These are phyloP conservation scores for Cyclocybe aegerita DNA, from an alignment of 768 basidiomycete species.

Conservation along the genomic window DNA sequence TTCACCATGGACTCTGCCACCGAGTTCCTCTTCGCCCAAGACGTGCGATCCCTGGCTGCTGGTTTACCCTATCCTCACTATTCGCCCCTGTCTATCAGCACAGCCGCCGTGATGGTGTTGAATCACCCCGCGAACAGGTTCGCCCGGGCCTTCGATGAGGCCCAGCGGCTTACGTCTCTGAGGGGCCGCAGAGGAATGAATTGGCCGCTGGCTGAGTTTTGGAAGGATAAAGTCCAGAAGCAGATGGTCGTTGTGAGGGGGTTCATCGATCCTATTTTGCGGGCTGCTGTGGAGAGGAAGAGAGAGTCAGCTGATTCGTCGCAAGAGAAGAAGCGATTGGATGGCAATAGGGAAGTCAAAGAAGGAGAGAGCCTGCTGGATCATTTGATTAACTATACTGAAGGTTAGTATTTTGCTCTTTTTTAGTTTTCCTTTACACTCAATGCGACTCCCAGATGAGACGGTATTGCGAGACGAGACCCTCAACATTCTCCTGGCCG, in stretches of 20 bases:
- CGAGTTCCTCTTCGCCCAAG: constrained; percentile 54
- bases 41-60: constrained; percentile 44
- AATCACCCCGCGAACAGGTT: constrained; percentile 40
- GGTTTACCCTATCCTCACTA: constrained; percentile 47
- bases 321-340: constrained; percentile 17
- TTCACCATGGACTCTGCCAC: constrained; percentile 63
- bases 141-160: constrained; percentile 47
- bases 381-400: constrained; percentile 52
- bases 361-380: constrained; percentile 50
- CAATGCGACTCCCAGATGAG: constrained; percentile 26
- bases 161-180: constrained; percentile 39
- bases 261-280: constrained; percentile 54
- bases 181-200: constrained; percentile 39
- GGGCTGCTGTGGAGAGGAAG: constrained; percentile 43
- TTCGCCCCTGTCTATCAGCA: constrained; percentile 17
- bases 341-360: constrained; percentile 30
- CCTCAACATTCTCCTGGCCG: constrained; percentile 53
- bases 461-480: constrained; percentile 44
- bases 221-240: constrained; percentile 42
- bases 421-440: neutral
- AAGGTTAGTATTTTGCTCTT: constrained; percentile 33
- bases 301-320: constrained; percentile 13
- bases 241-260: constrained; percentile 47
- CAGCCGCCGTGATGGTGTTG: constrained; percentile 2
- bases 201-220: constrained; percentile 57